phyloP scores from a whole-genome alignment of 1,139 yeast species.

The Spathaspora sp. region DNA sequence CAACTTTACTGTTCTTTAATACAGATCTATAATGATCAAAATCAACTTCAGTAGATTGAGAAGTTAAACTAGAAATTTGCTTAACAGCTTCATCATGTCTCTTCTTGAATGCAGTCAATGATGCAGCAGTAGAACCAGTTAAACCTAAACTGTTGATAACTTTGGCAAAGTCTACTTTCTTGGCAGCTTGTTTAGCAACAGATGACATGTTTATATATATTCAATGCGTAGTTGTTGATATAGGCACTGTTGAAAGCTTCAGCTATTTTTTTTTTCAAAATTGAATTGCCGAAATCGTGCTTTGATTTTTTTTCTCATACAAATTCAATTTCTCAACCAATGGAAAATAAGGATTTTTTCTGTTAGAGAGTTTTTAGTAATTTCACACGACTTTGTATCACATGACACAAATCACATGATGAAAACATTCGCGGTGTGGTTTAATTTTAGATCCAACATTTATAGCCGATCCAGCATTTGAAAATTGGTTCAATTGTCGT shows the following conservation, averaged over 20 bases:
- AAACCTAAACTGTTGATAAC: constrained; percentile 86
- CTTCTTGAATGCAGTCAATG: constrained; percentile 92
- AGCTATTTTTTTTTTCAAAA: constrained; percentile 1
- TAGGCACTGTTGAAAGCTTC: no score
- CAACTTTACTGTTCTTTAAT: constrained; percentile 78
- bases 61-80: constrained; percentile 64
- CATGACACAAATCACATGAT: constrained; percentile 2
- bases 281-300: constrained; percentile 1
- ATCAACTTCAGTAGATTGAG: constrained; percentile 77
- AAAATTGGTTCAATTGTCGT: background rate
- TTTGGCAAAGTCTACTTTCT: constrained; percentile 94
- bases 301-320: constrained; percentile 1
- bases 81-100: constrained; percentile 98
- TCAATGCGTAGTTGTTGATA: background rate
- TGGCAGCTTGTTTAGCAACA: constrained; percentile 67
- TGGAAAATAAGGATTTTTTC: constrained; percentile 1
- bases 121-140: constrained; percentile 87
- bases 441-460: background rate
- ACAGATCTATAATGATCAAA: constrained; percentile 76
- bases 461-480: background rate
- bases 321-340: background rate
- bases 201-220: constrained; percentile 32
- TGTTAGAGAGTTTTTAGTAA: background rate
- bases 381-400: background rate
- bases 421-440: background rate